These are phyloP conservation scores for Draba incana DNA, from an alignment of 345 rosid species.

Conservation along the genomic window DNA sequence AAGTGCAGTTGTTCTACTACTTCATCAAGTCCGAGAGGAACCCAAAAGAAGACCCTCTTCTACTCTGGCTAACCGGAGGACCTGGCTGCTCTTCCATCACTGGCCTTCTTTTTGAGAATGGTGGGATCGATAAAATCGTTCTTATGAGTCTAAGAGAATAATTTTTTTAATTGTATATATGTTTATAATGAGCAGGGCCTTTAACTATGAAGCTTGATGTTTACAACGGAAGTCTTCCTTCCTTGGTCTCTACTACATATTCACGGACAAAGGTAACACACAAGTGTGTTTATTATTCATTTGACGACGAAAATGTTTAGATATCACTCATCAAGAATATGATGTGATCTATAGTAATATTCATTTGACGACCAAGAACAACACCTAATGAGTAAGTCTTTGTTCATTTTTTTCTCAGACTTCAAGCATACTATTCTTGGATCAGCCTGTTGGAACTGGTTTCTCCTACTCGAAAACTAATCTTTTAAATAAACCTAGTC, in stretches of 20 bases:
- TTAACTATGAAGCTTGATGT: conserved; percentile 48
- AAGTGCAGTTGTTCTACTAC: too few species aligned
- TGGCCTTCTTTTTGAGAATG: conserved; percentile 31
- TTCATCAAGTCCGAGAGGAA: too few species aligned
- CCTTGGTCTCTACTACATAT: conserved; percentile 52
- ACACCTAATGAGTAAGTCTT: conserved; percentile 39
- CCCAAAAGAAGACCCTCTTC: conserved; percentile 49
- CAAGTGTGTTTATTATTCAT: conserved; percentile 13
- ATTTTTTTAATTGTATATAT: conserved; percentile 19
- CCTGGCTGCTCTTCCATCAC: conserved; percentile 61
- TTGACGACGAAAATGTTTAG: too few species aligned
- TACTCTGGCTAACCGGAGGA: conserved; percentile 71
- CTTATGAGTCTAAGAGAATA: conserved; percentile 46
- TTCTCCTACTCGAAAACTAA: conserved; percentile 61
- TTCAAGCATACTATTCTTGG: conserved; percentile 63
- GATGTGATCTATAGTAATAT: conserved; percentile 19
- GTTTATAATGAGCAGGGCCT: conserved; percentile 48
- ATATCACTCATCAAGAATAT: too few species aligned
- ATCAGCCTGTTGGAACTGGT: conserved; percentile 70
- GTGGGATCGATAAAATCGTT: neutral
- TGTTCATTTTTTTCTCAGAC: conserved; percentile 56
- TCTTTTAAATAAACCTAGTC: conserved; percentile 42
- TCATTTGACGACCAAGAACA: conserved; percentile 35
- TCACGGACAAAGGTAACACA: conserved; percentile 63
- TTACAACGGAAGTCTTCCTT: conserved; percentile 69